Conservation (phyloP, 1,139 yeast genomes). For the Pichia sp. region DNA sequence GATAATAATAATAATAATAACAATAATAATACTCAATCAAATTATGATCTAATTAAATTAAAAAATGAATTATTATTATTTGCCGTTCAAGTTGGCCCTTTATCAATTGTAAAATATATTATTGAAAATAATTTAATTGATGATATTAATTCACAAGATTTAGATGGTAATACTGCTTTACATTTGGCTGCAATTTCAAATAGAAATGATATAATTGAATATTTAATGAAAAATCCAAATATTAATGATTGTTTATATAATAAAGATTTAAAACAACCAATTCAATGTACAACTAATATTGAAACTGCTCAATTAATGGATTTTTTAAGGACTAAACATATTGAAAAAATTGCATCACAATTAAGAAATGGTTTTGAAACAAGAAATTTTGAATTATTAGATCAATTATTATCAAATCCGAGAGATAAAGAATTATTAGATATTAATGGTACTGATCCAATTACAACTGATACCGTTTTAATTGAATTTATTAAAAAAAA, state of each 20-base stretch:
- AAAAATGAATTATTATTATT: constrained; percentile 56
- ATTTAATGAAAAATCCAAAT: constrained; percentile 50
- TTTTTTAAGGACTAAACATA: constrained; percentile 72
- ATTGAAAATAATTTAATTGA: constrained; percentile 33
- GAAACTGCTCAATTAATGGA: constrained; percentile 69
- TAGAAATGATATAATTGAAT: constrained; percentile 68
- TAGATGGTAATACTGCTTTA: constrained; percentile 83
- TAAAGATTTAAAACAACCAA: constrained; percentile 69
- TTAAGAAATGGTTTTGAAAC: constrained; percentile 64
- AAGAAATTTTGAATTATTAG: constrained; percentile 63
- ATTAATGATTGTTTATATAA: constrained; percentile 86
- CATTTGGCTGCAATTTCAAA: constrained; percentile 80
- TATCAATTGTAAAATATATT: constrained; percentile 42
- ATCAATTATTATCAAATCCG: constrained; percentile 59
- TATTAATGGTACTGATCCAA: constrained; percentile 91
- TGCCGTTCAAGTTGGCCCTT: constrained; percentile 86
- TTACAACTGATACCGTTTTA: constrained; percentile 86
- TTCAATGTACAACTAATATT: constrained; percentile 66
- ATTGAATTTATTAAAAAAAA: constrained; percentile 81
- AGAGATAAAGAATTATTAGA: constrained; percentile 80
- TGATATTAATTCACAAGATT: constrained; percentile 72
- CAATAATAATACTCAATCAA: constrained; percentile 16
- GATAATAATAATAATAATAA: too few relatives aligned
- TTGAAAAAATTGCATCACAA: constrained; percentile 65
- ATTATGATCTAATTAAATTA: constrained; percentile 30